These are phyloP conservation scores for Lentinula guzmanii DNA, from an alignment of 768 basidiomycete species.

Conservation along the genomic window DNA sequence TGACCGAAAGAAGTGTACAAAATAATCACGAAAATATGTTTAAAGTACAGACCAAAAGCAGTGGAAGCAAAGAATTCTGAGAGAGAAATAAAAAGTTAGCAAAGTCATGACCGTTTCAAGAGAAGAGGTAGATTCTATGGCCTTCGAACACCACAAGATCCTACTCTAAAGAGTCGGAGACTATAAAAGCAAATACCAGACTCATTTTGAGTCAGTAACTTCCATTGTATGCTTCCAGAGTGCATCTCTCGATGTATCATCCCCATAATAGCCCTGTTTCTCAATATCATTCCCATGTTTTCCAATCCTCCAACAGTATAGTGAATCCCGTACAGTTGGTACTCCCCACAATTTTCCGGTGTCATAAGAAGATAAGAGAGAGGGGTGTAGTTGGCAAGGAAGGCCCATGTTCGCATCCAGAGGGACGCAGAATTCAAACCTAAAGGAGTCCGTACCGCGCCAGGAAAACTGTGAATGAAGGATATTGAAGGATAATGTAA, in stretches of 20 bases:
- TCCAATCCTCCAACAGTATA: conserved; percentile 18
- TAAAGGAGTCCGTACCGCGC: neutral
- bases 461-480: neutral
- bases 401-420: neutral
- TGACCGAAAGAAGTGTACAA: no score
- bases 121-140: no score
- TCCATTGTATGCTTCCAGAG: conserved; percentile 30
- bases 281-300: conserved; percentile 26
- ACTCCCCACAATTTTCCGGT: neutral
- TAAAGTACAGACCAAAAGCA: no score
- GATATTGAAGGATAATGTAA: neutral
- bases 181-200: neutral
- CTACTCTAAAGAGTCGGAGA: no score
- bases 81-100: no score
- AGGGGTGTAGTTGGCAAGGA: neutral
- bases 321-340: neutral
- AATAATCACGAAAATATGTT: no score
- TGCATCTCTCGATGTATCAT: conserved; percentile 27
- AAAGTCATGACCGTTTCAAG: no score
- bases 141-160: no score
- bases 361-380: neutral
- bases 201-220: neutral
- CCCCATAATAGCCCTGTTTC: conserved; percentile 26
- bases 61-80: no score
- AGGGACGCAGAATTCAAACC: neutral